Evolutionary conservation across 768 basidiomycete genomes (phyloP), one percentile per base, ranked within the genome.

Genomic region (Sutorius australiensis): DNA sequence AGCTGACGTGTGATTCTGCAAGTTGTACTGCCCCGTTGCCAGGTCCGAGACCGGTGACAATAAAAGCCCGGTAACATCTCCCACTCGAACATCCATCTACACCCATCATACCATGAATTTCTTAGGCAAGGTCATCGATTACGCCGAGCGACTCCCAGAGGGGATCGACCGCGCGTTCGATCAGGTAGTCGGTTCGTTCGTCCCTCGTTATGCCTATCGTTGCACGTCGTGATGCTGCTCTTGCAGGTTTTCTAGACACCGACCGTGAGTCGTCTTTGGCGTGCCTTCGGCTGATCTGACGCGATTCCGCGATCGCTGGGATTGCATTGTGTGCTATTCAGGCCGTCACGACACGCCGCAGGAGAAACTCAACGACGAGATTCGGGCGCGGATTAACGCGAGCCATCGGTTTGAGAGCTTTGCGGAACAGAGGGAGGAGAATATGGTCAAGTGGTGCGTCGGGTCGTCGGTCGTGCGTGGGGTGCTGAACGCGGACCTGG

Each of bases 341-440:
- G 70, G 81, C 45, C 83, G 89, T 34, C 92, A 93, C 64, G 88
- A 93, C 61, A 81, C 81, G 45, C 83, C 85, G 0, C 74, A 85
- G 51, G 94, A 92, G 68, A 83, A 80, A 56, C 75, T 70, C 10
- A 74, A 81, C 55, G 94, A 97, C 65, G 73, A 80, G 59, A 74
- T 89, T 58, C 77, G 93, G 21, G 80, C 81, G 2, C 77, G 82
- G 66, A 97, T 98, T 64, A 83, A 84, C 50, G 79, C 79, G 0
- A 70, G 75, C 12, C 97, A 99, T 73, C 82, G 95, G 28, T 98
- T 92, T 70, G 64, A 80, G 21, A 90, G 87, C 58, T 99, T 98
- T 69, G 93, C 95, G 0, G 74, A 69, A 7, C 77, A 89, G 67
- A 75, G 93, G 33, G 61, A 73, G 4, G 75, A 80, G 11, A 94